Evolutionary conservation across 345 rosid genomes (phyloP).

Genomic region (Cardamine chenopodiifolia): DNA sequence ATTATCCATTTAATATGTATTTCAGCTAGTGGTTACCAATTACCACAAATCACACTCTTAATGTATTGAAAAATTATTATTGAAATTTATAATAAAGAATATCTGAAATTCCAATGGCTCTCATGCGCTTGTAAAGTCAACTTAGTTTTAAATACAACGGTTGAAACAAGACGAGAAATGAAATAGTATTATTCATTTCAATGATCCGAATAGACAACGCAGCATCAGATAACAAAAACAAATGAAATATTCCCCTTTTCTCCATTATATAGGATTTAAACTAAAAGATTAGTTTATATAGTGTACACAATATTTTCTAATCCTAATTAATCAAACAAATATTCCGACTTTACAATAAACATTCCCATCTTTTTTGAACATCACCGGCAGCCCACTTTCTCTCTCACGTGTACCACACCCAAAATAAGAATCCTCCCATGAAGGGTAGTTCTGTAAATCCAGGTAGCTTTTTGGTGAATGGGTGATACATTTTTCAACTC

Average conservation of each 20-base stretch:
- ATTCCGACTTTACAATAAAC: slow-evolving; percentile 28
- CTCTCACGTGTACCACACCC: slow-evolving; percentile 32
- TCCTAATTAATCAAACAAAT: slow-evolving; percentile 31
- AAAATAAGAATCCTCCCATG: slow-evolving; percentile 17
- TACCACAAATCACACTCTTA: slow-evolving; percentile 22
- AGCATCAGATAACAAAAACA: slow-evolving; percentile 35
- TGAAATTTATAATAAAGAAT: background rate
- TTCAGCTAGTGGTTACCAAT: slow-evolving; percentile 39
- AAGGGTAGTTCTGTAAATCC: slow-evolving; percentile 5
- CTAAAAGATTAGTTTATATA: slow-evolving; percentile 30
- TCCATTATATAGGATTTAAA: background rate
- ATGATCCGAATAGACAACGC: slow-evolving; percentile 24
- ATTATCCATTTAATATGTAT: slow-evolving; percentile 6
- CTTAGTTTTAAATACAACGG: background rate
- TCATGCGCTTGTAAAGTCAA: slow-evolving; percentile 22
- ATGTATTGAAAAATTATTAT: background rate
- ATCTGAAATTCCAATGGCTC: slow-evolving; percentile 26
- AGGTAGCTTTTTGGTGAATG: background rate
- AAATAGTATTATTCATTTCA: slow-evolving; percentile 25
- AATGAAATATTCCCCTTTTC: slow-evolving; percentile 35
- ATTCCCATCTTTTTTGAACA: slow-evolving; percentile 15
- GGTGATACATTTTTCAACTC: slow-evolving; percentile 37
- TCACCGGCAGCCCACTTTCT: slow-evolving; percentile 38
- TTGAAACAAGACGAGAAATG: slow-evolving; percentile 9
- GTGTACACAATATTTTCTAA: slow-evolving; percentile 33